Evolutionary conservation across 495 filamentous ascomycete genomes (phyloP).

Genomic region (Neurospora sp.): DNA sequence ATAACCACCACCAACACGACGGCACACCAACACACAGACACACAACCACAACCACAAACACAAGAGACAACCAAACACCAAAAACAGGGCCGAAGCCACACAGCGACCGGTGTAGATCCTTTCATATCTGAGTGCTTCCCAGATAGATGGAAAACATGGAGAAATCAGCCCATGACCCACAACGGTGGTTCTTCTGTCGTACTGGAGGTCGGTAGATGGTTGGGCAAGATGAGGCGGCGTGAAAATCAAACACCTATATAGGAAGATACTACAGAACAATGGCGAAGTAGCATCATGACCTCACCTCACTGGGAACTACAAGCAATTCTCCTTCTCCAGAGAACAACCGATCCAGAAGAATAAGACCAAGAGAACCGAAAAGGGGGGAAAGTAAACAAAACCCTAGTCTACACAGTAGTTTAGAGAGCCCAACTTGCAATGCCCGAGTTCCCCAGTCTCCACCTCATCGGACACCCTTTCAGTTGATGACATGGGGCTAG

Average conservation of each 20-base stretch:
- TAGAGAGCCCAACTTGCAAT: not conserved
- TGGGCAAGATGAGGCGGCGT: not conserved
- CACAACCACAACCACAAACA: not conserved
- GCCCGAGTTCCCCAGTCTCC: not conserved
- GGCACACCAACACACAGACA: not conserved
- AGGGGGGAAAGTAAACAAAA: not conserved
- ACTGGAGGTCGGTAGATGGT: not conserved
- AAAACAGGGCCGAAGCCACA: not conserved
- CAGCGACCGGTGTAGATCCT: not conserved
- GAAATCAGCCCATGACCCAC: not conserved
- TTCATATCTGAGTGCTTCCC: not conserved
- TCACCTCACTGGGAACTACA: not conserved
- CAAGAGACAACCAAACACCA: not conserved
- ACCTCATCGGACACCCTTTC: not conserved
- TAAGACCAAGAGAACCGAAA: not conserved
- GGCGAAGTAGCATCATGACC: not conserved
- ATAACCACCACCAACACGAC: not conserved
- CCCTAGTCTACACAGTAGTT: not conserved
- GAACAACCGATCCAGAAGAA: not conserved
- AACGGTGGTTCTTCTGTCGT: not conserved
- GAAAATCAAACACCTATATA: not conserved
- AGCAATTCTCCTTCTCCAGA: not conserved
- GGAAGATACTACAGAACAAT: not conserved
- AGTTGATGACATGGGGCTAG: no score
- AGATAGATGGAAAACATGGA: not conserved